Evolutionary conservation across 768 basidiomycete species (phyloP).

Genomic region (Hydnum rufescens): DNA sequence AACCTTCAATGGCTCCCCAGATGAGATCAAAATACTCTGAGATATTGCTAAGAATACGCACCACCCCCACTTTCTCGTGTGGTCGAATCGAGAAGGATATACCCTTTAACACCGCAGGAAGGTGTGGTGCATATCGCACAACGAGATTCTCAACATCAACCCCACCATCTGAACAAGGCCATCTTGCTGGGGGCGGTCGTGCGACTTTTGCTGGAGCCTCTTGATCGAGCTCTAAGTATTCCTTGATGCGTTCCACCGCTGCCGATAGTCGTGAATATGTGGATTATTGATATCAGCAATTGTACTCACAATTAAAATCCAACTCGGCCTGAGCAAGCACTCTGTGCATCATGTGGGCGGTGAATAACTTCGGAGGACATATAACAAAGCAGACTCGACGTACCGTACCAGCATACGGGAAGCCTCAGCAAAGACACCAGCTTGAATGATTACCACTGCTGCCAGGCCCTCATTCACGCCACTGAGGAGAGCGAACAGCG

Average conservation of each 20-base stretch:
- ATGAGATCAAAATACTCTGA: not conserved
- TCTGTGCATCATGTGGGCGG: conserved; percentile 15
- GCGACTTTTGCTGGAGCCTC: conserved; percentile 44
- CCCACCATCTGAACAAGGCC: conserved; percentile 40
- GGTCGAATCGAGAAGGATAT: conserved; percentile 40
- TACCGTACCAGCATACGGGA: conserved; percentile 42
- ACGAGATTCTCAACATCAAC: conserved; percentile 38
- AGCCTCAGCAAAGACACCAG: conserved; percentile 49
- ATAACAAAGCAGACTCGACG: conserved; percentile 9
- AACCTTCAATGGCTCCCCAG: conserved; percentile 22
- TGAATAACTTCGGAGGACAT: conserved; percentile 6
- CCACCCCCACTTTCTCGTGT: conserved; percentile 49
- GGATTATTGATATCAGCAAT: not conserved
- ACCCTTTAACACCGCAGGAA: conserved; percentile 37
- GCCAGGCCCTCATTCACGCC: conserved; percentile 38
- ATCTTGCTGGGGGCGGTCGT: conserved; percentile 46
- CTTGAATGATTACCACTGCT: conserved; percentile 52
- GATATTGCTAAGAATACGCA: conserved; percentile 19
- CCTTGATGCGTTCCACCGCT: conserved; percentile 47
- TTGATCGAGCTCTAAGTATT: conserved; percentile 46
- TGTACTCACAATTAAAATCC: conserved; percentile 29
- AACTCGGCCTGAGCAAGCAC: conserved; percentile 52
- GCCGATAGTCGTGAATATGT: conserved; percentile 16
- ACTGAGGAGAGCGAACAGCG: conserved; percentile 42
- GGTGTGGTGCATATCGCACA: conserved; percentile 40